Percentiles rank a stretch among this genome's conserved stretches.
Conservation (phyloP, 2,329 filamentous ascomycete species). For the Ambrosiella cleistominuta region DNA sequence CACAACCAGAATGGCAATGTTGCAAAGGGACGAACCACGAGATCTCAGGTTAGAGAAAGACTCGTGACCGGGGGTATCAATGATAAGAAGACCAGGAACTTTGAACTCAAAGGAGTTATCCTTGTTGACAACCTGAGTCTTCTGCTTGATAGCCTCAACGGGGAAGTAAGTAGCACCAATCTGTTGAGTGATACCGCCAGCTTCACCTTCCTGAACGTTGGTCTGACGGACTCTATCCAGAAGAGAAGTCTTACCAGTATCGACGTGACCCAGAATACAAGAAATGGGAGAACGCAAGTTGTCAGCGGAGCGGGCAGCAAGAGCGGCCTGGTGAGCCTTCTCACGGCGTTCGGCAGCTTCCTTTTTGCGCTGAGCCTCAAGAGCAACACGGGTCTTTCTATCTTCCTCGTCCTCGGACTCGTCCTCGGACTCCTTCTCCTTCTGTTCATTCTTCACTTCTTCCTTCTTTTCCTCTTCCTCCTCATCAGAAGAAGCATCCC, state of each 20-base stretch:
- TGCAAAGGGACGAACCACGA: slow-evolving; percentile 92
- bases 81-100: slow-evolving; percentile 87
- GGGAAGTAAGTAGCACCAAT: slow-evolving; percentile 99
- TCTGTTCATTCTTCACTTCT: slow-evolving; percentile 16
- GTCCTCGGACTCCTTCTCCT: slow-evolving; percentile 35
- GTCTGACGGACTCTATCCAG: slow-evolving; percentile 97
- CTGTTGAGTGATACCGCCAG: slow-evolving; percentile 97
- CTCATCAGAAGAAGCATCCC: slow-evolving; percentile 73
- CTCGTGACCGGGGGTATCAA: slow-evolving; percentile 98
- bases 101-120: slow-evolving; percentile 90
- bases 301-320: slow-evolving; percentile 82
- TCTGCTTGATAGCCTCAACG: slow-evolving; percentile 76
- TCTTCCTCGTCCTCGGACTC: slow-evolving; percentile 56
- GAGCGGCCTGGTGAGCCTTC: slow-evolving; percentile 76
- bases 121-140: slow-evolving; percentile 83
- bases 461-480: slow-evolving; percentile 32
- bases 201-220: slow-evolving; percentile 97
- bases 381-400: slow-evolving; percentile 52
- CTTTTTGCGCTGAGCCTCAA: slow-evolving; percentile 62
- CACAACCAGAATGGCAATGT: slow-evolving; percentile 96
- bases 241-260: slow-evolving; percentile 99
- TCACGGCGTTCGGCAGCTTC: slow-evolving; percentile 78
- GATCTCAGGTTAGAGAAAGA: slow-evolving; percentile 97
- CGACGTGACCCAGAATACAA: slow-evolving; percentile 98
- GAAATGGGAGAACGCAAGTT: slow-evolving; percentile 94